These are phyloP conservation scores for Calonectria crousiana DNA, from an alignment of 2,329 filamentous ascomycete species.

Conservation along the genomic window DNA sequence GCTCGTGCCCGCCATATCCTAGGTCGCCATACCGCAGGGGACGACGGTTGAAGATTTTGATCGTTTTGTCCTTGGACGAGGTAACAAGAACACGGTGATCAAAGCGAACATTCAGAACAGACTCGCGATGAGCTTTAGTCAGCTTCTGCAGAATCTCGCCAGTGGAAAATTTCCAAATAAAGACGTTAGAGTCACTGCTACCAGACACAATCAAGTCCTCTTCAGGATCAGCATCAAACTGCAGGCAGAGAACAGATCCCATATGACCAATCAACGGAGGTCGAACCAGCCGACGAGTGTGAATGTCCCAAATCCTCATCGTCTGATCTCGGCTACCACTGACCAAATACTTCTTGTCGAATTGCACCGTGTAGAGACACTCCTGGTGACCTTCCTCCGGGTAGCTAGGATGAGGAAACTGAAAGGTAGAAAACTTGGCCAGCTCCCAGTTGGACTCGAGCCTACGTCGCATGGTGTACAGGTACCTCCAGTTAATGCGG, in stretches of 20 bases:
- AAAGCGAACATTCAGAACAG: conserved; percentile 93
- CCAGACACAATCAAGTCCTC: conserved; percentile 96
- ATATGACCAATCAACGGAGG: conserved; percentile 81
- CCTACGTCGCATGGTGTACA: conserved; percentile 88
- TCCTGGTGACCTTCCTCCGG: conserved; percentile 88
- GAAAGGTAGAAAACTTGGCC: conserved; percentile 86
- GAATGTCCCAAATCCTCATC: conserved; percentile 90
- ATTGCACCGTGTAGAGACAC: conserved; percentile 96
- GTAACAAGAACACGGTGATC: conserved; percentile 93
- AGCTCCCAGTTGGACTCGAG: conserved; percentile 93
- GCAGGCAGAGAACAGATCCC: conserved; percentile 92
- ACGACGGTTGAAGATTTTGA: conserved; percentile 93
- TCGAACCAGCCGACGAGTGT: conserved; percentile 81
- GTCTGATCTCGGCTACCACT: conserved; percentile 93
- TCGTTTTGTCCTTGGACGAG: conserved; percentile 96
- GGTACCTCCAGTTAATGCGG: conserved; percentile 90
- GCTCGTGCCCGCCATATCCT: conserved; percentile 61
- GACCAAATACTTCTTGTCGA: conserved; percentile 85
- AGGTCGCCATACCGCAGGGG: conserved; percentile 72
- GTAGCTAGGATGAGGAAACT: conserved; percentile 86
- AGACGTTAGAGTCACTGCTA: conserved; percentile 91
- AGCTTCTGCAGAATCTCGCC: conserved; percentile 85
- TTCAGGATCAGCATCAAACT: conserved; percentile 89
- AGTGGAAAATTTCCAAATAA: conserved; percentile 94
- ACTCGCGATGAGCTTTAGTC: conserved; percentile 83